Percentiles rank a stretch among this genome's conserved stretches.
Conservation (phyloP, 2,329 filamentous ascomycete species). For the Neonectria magnoliae region DNA sequence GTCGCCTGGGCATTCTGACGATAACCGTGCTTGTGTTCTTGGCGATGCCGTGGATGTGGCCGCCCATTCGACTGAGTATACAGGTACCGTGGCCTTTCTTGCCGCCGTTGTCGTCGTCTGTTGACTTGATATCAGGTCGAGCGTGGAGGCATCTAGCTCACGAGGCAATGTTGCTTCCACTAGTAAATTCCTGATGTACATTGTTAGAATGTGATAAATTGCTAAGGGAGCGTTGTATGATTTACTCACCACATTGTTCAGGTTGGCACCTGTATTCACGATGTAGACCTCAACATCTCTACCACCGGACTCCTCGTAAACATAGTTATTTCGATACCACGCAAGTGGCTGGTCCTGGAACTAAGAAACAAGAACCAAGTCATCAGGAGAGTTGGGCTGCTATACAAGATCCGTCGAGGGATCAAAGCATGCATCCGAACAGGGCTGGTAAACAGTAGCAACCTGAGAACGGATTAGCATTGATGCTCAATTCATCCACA, state of each 20-base stretch:
- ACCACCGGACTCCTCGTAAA: neutral
- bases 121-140: neutral
- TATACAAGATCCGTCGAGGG: neutral
- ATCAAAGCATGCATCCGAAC: neutral
- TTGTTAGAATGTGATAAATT: neutral
- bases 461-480: neutral
- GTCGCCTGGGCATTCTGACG: neutral
- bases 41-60: neutral
- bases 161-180: neutral
- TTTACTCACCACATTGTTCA: neutral
- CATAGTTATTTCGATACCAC: neutral
- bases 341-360: neutral
- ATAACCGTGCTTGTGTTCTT: neutral
- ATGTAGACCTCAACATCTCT: neutral
- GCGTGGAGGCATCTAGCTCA: neutral
- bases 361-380: neutral
- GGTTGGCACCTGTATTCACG: neutral
- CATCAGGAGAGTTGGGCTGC: neutral
- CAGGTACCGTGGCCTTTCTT: neutral
- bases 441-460: neutral
- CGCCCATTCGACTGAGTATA: neutral
- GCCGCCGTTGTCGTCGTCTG: neutral
- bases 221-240: neutral
- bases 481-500: neutral
- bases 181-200: neutral